Percentiles rank a stretch among this genome's conserved stretches.
These are phyloP conservation scores for Myxozyma sirexii DNA, from an alignment of 805 yeast genomes.

Conservation along the genomic window DNA sequence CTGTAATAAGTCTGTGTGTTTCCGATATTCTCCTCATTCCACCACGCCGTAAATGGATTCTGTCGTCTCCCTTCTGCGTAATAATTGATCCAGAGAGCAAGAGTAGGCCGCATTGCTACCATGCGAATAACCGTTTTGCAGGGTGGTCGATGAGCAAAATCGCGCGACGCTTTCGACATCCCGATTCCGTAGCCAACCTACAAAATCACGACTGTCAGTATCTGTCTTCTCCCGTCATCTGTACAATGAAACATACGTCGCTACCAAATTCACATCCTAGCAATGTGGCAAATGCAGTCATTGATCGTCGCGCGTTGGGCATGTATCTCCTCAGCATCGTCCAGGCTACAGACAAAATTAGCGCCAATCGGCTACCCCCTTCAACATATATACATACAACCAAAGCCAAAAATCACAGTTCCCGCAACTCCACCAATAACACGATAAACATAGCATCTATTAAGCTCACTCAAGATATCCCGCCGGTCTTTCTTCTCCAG, in stretches of 20 bases:
- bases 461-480: slow-evolving; percentile 22
- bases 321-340: background rate
- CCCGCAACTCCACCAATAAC: slow-evolving; percentile 21
- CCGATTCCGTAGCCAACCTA: slow-evolving; percentile 10
- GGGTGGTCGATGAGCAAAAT: slow-evolving; percentile 14
- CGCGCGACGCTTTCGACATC: slow-evolving; percentile 1
- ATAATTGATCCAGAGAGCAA: slow-evolving; percentile 26
- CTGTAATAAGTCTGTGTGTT: background rate
- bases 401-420: background rate
- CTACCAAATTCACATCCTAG: slow-evolving; percentile 21
- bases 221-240: too few relatives aligned
- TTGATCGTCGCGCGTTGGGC: slow-evolving; percentile 16
- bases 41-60: slow-evolving; percentile 10
- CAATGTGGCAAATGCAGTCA: slow-evolving; percentile 16
- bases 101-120: slow-evolving; percentile 18
- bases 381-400: slow-evolving; percentile 4
- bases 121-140: slow-evolving; percentile 22
- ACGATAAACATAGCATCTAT: slow-evolving; percentile 11
- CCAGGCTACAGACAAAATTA: slow-evolving; percentile 1
- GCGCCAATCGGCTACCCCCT: background rate
- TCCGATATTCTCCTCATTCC: slow-evolving; percentile 13
- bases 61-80: slow-evolving; percentile 24
- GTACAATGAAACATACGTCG: slow-evolving; percentile 9
- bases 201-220: too few relatives aligned
- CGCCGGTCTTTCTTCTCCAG: slow-evolving; percentile 21